Base-by-base conservation (phyloP, 1,284 basidiomycete genomes). In the Singerocomus inundabilis region DNA sequence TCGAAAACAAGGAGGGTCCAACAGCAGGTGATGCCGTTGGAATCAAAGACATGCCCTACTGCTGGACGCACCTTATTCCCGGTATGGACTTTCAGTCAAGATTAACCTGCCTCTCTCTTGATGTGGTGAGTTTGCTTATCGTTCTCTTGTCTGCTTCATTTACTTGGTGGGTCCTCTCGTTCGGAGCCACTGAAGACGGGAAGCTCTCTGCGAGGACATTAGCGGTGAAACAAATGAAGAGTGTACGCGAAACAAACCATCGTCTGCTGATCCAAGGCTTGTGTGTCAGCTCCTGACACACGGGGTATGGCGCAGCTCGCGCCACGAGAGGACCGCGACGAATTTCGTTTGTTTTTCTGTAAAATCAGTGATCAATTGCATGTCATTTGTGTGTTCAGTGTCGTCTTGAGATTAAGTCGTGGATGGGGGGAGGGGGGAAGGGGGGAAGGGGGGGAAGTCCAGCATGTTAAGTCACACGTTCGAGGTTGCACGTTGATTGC, bases 51-150 rank as follows among this genome's bases (percentile, higher is more conserved):
- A 31, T 44, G 41, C 26, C 49, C 46, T 51, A 52, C 60, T 34
- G 42, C 36, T 56, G 60, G 60, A 63, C 62, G 56, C 52, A 65
- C 62, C 62, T 61, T 56, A 37, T 61, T 51, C 35, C 26, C 43
- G 1, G 38, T 31, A 34, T 39, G 29, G 5, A 11, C 10, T 4
- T n/a, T 18, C 4, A 2, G 8, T 7, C 3, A 18, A 12, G 1
- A 9, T 2, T 25, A 10, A 9, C 16, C 16, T 3, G 10, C 25
- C 10, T 6, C 21, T 25, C 5, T 21, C 21, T 21, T 21, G 21
- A 21, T 21, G 21, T 21, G 4, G 21, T 21, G 2, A n/a, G 10
- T 11, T n/a, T 9, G 13, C 28, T 24, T 16, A 10, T 54, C 35
- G 28, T 28, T 33, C n/a, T 41, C 39, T 37, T 32, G 45, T 32